Percentiles rank a stretch among this genome's conserved stretches.
phyloP scores from a whole-genome alignment of 2,329 filamentous ascomycete species.

The Magnaporthales sp. region DNA sequence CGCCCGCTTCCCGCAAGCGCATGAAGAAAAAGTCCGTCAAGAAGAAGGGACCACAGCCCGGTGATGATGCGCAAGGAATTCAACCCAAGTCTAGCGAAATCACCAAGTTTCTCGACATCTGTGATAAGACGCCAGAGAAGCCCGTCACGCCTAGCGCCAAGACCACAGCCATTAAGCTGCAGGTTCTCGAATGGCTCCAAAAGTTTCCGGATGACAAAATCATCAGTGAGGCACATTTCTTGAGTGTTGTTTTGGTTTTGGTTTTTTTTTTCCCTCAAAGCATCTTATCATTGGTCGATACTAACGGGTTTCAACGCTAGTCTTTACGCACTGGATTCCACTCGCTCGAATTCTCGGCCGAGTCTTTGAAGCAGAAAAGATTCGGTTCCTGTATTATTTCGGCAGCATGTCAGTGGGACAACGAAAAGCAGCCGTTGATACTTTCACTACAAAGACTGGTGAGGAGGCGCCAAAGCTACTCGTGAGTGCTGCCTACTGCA shows the following conservation, averaged over 20 bases:
- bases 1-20: neutral
- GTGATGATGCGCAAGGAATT: conserved; percentile 15
- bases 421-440: conserved; percentile 12
- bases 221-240: conserved; percentile 20
- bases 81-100: conserved; percentile 5
- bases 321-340: conserved; percentile 26
- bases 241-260: neutral
- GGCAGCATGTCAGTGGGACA: conserved; percentile 13
- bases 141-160: conserved; percentile 20
- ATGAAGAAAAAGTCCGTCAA: neutral
- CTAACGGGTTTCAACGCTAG: conserved; percentile 13
- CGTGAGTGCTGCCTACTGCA: conserved; percentile 23
- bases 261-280: neutral
- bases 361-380: conserved; percentile 19
- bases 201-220: conserved; percentile 27
- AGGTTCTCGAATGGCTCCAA: conserved; percentile 21
- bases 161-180: conserved; percentile 19
- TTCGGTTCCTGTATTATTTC: conserved; percentile 29
- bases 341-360: conserved; percentile 25
- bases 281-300: neutral
- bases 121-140: conserved; percentile 8
- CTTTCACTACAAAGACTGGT: conserved; percentile 14
- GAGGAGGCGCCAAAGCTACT: conserved; percentile 16
- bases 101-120: conserved; percentile 15
- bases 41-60: conserved; percentile 8